phyloP scores from a whole-genome alignment of 208 protist species.

The Wallacemonas rigidus region DNA sequence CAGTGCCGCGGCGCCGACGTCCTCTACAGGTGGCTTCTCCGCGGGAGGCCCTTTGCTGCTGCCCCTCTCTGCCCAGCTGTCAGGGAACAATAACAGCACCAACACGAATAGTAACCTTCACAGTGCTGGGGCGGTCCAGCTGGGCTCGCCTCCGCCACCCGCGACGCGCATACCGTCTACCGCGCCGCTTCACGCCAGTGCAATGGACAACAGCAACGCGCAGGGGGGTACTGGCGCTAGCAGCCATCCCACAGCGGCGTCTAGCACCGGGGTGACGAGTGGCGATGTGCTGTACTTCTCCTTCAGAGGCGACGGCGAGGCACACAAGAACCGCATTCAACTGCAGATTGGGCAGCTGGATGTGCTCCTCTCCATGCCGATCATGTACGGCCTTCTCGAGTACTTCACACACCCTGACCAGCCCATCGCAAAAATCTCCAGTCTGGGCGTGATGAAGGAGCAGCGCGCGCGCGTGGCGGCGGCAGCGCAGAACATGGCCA shows the following conservation, averaged over 20 bases:
- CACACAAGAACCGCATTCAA: conserved; percentile 51
- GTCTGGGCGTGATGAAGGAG: conserved; percentile 82
- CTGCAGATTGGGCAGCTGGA: conserved; percentile 64
- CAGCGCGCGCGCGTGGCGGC: conserved; percentile 65
- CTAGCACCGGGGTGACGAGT: not conserved
- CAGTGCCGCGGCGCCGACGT: not conserved
- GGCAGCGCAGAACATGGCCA: conserved; percentile 55
- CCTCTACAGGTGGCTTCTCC: not conserved
- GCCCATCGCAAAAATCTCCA: conserved; percentile 76
- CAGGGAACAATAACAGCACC: not conserved
- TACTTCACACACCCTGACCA: conserved; percentile 71
- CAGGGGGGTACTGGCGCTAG: not conserved
- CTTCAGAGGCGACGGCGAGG: conserved; percentile 44
- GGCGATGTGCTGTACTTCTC: conserved; percentile 41
- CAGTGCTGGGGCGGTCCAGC: not conserved
- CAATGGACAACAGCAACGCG: not conserved
- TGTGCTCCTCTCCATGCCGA: conserved; percentile 57
- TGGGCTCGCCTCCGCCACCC: conserved; percentile 2
- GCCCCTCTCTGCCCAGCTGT: not conserved
- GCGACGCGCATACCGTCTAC: conserved; percentile 3
- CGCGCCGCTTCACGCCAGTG: not conserved
- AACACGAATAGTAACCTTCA: too few species aligned
- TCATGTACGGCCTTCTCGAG: conserved; percentile 67
- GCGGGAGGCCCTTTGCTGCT: not conserved
- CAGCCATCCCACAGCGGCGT: conserved; percentile 3